Evolutionary conservation across 2,329 filamentous ascomycete species (phyloP), one percentile per base, ranked within the genome.

Genomic region (Diaporthe batatas): DNA sequence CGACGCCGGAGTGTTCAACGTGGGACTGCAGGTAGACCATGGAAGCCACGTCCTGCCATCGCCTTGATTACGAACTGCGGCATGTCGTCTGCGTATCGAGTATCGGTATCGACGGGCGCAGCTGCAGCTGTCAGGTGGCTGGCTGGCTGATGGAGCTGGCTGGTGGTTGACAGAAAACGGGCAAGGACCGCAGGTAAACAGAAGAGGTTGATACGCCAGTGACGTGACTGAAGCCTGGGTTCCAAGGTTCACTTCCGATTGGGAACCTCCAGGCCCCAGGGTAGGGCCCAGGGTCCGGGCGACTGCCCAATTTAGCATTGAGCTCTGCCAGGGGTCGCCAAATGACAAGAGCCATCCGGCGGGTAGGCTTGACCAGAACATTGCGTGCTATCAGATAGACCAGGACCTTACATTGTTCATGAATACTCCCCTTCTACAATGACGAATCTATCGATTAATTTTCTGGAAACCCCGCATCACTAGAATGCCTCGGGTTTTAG

Each of bases 1-100:
- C 58, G 59, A 58, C 49, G 72, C 51, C 23, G 53, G 49, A 16
- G 59, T 49, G 68, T 51, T 55, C 44, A 42, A 73, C 72, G 72
- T 73, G 53, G 53, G 59, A 73, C 72, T 54, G 59, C 68, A 72
- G 70, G 25, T 36, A 71, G 58, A 18, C 47, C 21, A 32, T 34
- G 18, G n/a, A 21, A 6, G 34, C 44, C 29, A n/a, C 11, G 12
- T 51, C 21, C n/a, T 23, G 21, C 18, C 21, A 42, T 7, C 39
- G 1, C 16, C 39, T 18, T 42, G 4, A 42, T 42, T 16, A 42
- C 39, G 39, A 42, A 42, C 39, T 42, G 39, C 12, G 39, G 39
- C 39, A 14, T 42, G n/a, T n/a, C n/a, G n/a, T n/a, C n/a, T n/a
- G 39, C 16, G 12, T 14, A 18, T 42, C 12, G 39, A 18, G 29